phyloP scores from a whole-genome alignment of 768 basidiomycete genomes.

The Austroboletus eburneus region DNA sequence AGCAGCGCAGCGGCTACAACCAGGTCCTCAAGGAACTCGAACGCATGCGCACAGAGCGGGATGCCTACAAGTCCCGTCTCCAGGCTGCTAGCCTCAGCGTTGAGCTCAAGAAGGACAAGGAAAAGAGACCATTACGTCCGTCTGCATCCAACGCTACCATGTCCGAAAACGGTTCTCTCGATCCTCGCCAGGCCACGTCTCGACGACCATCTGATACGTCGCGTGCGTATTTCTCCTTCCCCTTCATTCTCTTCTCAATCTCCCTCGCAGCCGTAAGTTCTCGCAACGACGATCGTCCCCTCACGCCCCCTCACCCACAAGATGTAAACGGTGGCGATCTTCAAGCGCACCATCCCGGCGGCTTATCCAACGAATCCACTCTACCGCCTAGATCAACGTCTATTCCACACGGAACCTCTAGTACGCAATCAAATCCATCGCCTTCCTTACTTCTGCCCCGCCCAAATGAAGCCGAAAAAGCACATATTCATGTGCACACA shows the following conservation, averaged over 20 bases:
- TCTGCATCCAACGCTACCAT: constrained; percentile 24
- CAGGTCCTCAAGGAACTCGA: constrained; percentile 83
- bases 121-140: constrained; percentile 11
- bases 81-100: constrained; percentile 29
- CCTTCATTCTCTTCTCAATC: background rate
- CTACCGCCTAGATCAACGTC: constrained; percentile 23
- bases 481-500: constrained; percentile 1
- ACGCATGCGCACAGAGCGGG: constrained; percentile 76
- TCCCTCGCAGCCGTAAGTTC: background rate
- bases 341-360: constrained; percentile 3
- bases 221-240: constrained; percentile 22
- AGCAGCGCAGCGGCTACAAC: constrained; percentile 78
- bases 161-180: constrained; percentile 19
- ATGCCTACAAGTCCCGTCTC: constrained; percentile 45
- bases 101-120: constrained; percentile 38
- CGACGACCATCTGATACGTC: constrained; percentile 32
- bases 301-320: constrained; percentile 16
- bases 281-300: constrained; percentile 20
- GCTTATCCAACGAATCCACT: background rate
- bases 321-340: constrained; percentile 8
- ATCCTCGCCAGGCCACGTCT: constrained; percentile 22
- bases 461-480: constrained; percentile 11
- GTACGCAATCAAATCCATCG: constrained; percentile 6
- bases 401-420: constrained; percentile 12
- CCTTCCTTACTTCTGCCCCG: constrained; percentile 17